Base-by-base conservation (phyloP, 495 filamentous ascomycete species). In the Neurospora terricola region DNA sequence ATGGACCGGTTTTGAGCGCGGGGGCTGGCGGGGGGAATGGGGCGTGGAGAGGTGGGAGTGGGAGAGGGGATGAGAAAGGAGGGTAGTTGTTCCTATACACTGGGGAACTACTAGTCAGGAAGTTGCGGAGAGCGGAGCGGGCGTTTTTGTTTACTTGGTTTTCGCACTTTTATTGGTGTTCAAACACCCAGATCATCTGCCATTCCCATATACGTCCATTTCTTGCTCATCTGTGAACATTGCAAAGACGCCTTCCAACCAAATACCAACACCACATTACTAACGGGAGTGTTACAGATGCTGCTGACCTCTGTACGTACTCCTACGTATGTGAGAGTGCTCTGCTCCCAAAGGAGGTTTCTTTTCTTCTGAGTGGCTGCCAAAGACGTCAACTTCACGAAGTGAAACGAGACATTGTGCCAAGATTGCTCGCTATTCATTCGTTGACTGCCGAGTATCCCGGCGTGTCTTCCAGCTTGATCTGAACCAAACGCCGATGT, bases 1-100 rank as follows among this genome's bases (percentile, higher is more conserved):
- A 83, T 80, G 71, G 75, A 9, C 70, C 70, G 43, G 59, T 71
- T 3, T 40, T 39, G 14, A 59, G 48, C 48, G 48, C 48, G 4
- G 72, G 69, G n/a, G 69, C 43, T 2, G 72, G 59, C 21, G 72
- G 42, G 9, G 42, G 42, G n/a, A 40, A 38, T 38, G 27, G 70
- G 73, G 69, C 30, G 69, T 40, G 30, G 72, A 71, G 23, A 72
- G 9, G 3, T 39, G 21, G 54, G 21, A 23, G 14, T 42, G 39
- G 39, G 39, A 42, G 39, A 42, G 39, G 39, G 39, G 39, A 42
- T 42, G 39, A 42, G 14, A n/a, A 69, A 71, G 45, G 21, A n/a
- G 18, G 73, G 5, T 62, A 18, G 12, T 18, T 8, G 12, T 23
- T 9, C 14, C 6, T 34, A 18, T 16, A 30, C 14, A 16, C 4